Conservation (phyloP, 257 asterid genomes). For the Ophiorrhiza pumila region DNA sequence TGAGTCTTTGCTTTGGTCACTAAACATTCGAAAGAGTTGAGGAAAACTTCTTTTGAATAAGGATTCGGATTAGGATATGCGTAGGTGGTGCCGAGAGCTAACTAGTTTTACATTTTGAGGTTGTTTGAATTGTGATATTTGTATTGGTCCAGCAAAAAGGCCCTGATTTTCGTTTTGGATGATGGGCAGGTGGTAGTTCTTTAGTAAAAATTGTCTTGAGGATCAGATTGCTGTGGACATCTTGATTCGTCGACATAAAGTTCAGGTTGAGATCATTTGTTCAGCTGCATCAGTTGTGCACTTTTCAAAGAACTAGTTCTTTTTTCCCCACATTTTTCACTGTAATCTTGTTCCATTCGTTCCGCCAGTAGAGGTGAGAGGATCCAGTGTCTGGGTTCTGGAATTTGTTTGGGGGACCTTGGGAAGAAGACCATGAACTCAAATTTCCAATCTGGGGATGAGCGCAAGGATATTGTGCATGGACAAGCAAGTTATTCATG, state of each 20-base stretch:
- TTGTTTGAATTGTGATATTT: conserved; percentile 22
- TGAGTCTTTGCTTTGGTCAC: conserved; percentile 14
- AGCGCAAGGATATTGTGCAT: conserved; percentile 54
- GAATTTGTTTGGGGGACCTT: conserved; percentile 12
- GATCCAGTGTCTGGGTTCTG: conserved; percentile 13
- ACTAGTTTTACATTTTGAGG: conserved; percentile 23
- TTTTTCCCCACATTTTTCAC: not conserved
- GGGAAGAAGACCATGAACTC: conserved; percentile 18
- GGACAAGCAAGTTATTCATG: conserved; percentile 39
- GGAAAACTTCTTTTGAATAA: conserved; percentile 13
- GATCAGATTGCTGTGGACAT: conserved; percentile 28
- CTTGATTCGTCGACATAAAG: conserved; percentile 18
- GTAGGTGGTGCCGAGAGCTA: conserved; percentile 24
- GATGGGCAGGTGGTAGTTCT: conserved; percentile 42
- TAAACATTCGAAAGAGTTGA: conserved; percentile 10
- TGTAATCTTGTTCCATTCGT: conserved; percentile 11
- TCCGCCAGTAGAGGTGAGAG: conserved; percentile 12
- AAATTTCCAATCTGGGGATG: conserved; percentile 43
- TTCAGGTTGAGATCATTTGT: conserved; percentile 28
- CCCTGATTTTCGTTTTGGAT: conserved; percentile 36
- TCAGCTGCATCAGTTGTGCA: conserved; percentile 9
- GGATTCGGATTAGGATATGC: conserved; percentile 18
- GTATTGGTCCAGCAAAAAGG: conserved; percentile 22
- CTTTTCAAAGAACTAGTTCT: not conserved
- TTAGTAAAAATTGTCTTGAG: conserved; percentile 32